Evolutionary conservation across 164 flowering plant genomes (phyloP), one percentile per base, ranked within the genome.

Genomic region (Chimonanthus praecox): DNA sequence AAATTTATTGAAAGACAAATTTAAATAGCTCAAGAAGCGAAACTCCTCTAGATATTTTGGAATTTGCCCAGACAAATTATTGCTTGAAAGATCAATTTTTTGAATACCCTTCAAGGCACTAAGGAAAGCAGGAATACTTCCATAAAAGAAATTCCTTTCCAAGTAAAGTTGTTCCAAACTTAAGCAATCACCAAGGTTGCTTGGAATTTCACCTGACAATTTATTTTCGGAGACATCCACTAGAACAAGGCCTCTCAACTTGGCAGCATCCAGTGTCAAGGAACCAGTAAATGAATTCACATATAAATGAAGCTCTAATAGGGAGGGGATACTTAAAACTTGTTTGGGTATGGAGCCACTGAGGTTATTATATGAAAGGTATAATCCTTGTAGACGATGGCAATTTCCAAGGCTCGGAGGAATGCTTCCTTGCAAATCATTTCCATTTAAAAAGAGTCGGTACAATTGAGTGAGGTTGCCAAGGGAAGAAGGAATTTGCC

Each of bases 201-300:
- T 63, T 3, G 79, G 83, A 20, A 76, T 54, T 5, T 64, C 18
- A 16, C 82, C 79, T 4, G 71, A 64, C 4, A 76, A 64, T 4
- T 46, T 49, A 66, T 80, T 80, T 10, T 71, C 47, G 16, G 76
- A 74, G 7, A 76, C 11, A 33, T 68, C 68, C 16, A 89, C 47
- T 18, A 65, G 66, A 13, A 64, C 77, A 3, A 88, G 87, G 72
- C 76, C 80, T 15, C 69, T 70, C 7, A 89, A 84, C 58, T 13
- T 49, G 2, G 88, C 89, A 3, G 86, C 82, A 68, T 78, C 80
- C 15, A 77, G 58, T 16, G 89, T 88, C 18, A 88, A 70, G 43
- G 77, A 68, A 48, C 88, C 90, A 50, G 86, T 82, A 10, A 88
- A 72, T n/a, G 45, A 62, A 74, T 88, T 88, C 64, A 79, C 85